These are phyloP conservation scores for Macrocybe gigantea DNA, from an alignment of 768 basidiomycete species.

Conservation along the genomic window DNA sequence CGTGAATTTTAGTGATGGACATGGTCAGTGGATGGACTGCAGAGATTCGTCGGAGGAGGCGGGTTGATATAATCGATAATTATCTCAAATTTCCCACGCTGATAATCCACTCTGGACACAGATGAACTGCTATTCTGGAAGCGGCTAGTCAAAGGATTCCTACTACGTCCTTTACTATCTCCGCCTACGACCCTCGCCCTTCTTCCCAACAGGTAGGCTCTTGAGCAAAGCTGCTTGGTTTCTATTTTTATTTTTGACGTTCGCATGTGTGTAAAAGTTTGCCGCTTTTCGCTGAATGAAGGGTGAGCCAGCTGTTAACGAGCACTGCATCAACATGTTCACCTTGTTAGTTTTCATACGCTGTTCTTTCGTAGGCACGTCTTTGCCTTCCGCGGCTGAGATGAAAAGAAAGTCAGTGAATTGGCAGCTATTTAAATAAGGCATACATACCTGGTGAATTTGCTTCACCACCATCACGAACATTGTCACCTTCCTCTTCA, in stretches of 20 bases:
- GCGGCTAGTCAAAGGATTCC: neutral
- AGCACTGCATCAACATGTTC: constrained; percentile 6
- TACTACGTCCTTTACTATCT: constrained; percentile 5
- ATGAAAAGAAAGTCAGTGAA: too few relatives aligned
- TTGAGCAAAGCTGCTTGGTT: constrained; percentile 56
- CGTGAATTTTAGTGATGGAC: constrained; percentile 89
- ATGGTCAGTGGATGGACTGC: constrained; percentile 42
- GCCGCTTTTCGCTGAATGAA: constrained; percentile 68
- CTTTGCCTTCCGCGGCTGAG: constrained; percentile 8
- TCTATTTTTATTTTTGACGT: constrained; percentile 86
- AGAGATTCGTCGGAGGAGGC: constrained; percentile 8
- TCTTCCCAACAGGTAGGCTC: constrained; percentile 48
- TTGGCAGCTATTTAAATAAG: too few relatives aligned
- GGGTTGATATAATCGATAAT: constrained; percentile 23
- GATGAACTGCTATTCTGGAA: neutral
- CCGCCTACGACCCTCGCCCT: constrained; percentile 32
- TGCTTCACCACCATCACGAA: constrained; percentile 7
- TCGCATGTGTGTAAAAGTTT: constrained; percentile 83
- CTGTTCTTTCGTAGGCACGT: constrained; percentile 43
- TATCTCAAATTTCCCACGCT: constrained; percentile 33
- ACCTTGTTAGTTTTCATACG: constrained; percentile 97
- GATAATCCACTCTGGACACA: neutral
- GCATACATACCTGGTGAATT: neutral
- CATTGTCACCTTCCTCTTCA: constrained; percentile 21
- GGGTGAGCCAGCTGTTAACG: constrained; percentile 5